These are phyloP conservation scores for Pyronema domesticum DNA, from an alignment of 495 filamentous ascomycete genomes.

Conservation along the genomic window DNA sequence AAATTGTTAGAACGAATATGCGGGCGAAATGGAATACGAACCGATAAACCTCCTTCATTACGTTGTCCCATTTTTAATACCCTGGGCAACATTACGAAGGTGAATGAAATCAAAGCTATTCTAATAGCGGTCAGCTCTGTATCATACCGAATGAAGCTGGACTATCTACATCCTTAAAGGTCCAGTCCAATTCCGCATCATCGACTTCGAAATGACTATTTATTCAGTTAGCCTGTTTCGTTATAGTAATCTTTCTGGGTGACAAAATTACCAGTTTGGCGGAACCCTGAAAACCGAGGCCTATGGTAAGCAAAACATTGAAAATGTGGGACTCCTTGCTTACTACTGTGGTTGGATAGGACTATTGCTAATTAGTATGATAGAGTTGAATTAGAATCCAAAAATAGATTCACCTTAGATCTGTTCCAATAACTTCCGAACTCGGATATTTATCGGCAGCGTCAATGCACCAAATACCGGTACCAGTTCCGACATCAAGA, in stretches of 20 bases:
- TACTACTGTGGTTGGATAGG: neutral
- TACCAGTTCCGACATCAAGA: neutral
- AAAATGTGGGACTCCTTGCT: too few relatives aligned
- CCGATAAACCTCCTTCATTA: conserved; percentile 3
- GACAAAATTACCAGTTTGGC: neutral
- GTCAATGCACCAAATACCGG: too few relatives aligned
- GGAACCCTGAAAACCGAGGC: neutral
- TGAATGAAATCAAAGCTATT: conserved; percentile 27
- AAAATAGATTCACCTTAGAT: neutral
- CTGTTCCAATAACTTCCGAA: neutral
- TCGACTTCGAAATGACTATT: neutral
- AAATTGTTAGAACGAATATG: conserved; percentile 2
- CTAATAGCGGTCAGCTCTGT: too few relatives aligned
- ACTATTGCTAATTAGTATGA: neutral
- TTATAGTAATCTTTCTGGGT: too few relatives aligned
- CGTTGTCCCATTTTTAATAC: conserved; percentile 3
- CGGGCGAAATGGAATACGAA: neutral
- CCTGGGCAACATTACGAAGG: conserved; percentile 19
- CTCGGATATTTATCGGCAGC: neutral
- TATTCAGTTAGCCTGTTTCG: too few relatives aligned
- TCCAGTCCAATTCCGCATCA: conserved; percentile 3
- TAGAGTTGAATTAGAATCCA: neutral
- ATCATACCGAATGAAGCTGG: too few relatives aligned
- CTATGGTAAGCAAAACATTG: too few relatives aligned
- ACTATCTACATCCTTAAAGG: conserved; percentile 1